Evolutionary conservation across 2,329 filamentous ascomycete species (phyloP).

Genomic region (Ophiosphaerella herpotricha): DNA sequence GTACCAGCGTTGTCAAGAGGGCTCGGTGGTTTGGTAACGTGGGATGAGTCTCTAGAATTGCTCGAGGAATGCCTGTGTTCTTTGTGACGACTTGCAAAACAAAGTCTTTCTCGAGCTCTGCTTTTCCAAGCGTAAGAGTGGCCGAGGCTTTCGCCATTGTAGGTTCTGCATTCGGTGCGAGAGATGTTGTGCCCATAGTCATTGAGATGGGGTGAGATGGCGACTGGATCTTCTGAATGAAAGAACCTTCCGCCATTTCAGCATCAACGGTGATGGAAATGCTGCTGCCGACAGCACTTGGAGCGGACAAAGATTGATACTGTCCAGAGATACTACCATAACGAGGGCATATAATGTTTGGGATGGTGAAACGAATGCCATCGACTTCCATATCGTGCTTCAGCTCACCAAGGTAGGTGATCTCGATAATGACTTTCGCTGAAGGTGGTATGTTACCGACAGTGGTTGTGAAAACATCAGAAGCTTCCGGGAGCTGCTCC

Average conservation of each 20-base stretch:
- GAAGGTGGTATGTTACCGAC: constrained; percentile 69
- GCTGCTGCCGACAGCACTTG: constrained; percentile 32
- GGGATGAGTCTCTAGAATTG: constrained; percentile 69
- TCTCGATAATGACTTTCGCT: constrained; percentile 62
- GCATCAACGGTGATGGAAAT: constrained; percentile 64
- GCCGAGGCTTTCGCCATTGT: constrained; percentile 66
- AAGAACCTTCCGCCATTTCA: constrained; percentile 60
- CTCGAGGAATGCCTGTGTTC: constrained; percentile 64
- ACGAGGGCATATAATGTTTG: constrained; percentile 68
- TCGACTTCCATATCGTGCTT: constrained; percentile 73
- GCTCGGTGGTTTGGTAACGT: constrained; percentile 65
- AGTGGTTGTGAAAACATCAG: constrained; percentile 70
- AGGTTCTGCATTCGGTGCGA: constrained; percentile 52
- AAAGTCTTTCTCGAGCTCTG: constrained; percentile 67
- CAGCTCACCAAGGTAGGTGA: constrained; percentile 71
- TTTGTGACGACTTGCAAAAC: constrained; percentile 67
- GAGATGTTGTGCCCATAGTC: constrained; percentile 63
- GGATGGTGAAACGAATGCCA: constrained; percentile 71
- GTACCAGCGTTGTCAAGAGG: constrained; percentile 72
- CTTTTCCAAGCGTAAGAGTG: constrained; percentile 58
- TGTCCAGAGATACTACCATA: constrained; percentile 60
- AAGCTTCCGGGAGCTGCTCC: constrained; percentile 62
- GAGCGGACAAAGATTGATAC: constrained; percentile 21
- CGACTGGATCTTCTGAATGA: constrained; percentile 67
- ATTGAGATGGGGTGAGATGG: constrained; percentile 71